phyloP scores from a whole-genome alignment of 1,284 basidiomycete genomes.

The Ustanciosporium gigantosporum region DNA sequence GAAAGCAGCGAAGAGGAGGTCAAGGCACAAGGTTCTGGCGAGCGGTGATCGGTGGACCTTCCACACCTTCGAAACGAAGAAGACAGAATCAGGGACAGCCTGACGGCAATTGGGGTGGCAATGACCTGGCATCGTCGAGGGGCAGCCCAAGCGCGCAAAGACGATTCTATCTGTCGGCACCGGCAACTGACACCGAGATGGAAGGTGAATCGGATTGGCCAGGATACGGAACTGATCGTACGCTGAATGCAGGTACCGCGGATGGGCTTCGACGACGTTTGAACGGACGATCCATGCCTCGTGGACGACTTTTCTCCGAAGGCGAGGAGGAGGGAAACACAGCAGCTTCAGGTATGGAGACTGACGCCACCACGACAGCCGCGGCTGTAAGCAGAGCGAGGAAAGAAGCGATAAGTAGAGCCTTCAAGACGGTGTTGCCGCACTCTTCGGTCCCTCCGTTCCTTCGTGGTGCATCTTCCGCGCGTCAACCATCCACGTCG shows the following conservation, averaged over 20 bases:
- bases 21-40: constrained; percentile 48
- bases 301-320: background rate
- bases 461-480: no score
- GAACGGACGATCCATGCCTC: background rate
- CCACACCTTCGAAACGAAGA: constrained; percentile 9
- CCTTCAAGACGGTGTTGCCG: constrained; percentile 8
- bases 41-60: constrained; percentile 47
- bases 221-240: constrained; percentile 21
- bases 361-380: background rate
- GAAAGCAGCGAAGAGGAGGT: constrained; percentile 22
- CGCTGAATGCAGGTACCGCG: constrained; percentile 10
- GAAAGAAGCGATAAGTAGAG: background rate
- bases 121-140: no score
- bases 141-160: no score
- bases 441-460: constrained; percentile 10
- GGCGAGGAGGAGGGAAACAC: background rate
- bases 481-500: background rate
- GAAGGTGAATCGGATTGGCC: constrained; percentile 32
- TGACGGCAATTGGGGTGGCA: no score
- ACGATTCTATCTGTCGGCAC: constrained; percentile 1
- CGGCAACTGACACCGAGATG: constrained; percentile 22
- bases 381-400: no score
- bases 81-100: background rate
- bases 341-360: background rate
- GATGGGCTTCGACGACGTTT: background rate